Base-by-base conservation (phyloP, 805 yeast genomes). In the Saturnispora hagleri region DNA sequence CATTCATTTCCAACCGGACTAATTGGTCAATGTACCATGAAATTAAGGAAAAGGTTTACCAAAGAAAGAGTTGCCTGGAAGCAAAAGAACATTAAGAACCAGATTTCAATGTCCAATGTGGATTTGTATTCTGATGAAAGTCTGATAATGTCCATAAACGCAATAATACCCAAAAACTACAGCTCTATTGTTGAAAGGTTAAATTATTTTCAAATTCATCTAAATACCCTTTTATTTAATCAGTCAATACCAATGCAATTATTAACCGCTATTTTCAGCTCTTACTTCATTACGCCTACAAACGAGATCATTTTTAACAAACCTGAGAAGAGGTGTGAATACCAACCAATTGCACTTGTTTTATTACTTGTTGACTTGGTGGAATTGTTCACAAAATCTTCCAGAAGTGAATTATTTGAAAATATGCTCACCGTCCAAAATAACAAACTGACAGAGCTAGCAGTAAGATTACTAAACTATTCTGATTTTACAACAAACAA, bases 301-400 rank as follows among this genome's bases (percentile, higher is more conserved):
- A 26, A 31, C 22, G 41, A 48, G 33, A 27, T 35, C 27, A 15
- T 28, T 27, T 58, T 58, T 28, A 33, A 15, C 1, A 43, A 20
- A 9, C 58, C 57, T 1, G 38, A 46, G 34, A 55, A 51, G 24
- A 15, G 26, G 5, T 50, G 15, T 38, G 50, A 48, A 38, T 58
- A 54, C 52, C 52, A 57, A 9, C 47, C 42, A 10, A 24, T 58
- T 38, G 48, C 59, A 3, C 41, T 53, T 12, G 33, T 54, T n/a
- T 22, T 51, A 9, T 53, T 53, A 7, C 13, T 58, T 3, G 49
- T 57, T 33, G 53, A 53, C 36, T 24, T 47, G 9, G 52, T 40
- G 2, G 41, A 33, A 7, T 22, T 57, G 18, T 58, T 54, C 17
- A 46, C 53, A 2, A 44, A 46, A 34, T n/a, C 46, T 13, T 36